Base-by-base conservation (phyloP, 768 basidiomycete genomes). In the Termitomyces sp. region DNA sequence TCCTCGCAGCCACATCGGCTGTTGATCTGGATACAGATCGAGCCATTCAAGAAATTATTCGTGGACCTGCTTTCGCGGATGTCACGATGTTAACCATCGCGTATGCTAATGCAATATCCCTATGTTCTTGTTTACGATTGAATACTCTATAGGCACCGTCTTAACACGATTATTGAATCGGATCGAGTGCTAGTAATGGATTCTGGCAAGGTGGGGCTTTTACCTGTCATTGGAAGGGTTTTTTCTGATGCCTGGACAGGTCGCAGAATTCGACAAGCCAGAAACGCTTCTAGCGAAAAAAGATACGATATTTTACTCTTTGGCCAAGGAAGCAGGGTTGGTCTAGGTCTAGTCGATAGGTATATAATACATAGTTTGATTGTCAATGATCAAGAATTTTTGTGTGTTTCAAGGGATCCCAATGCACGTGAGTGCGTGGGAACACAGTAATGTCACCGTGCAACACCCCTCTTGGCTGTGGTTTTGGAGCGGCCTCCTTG, bases 11-110 rank as follows among this genome's bases (percentile, higher is more conserved):
- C 3, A 95, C 93, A 5, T 91, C 88, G 40, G 92, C 93, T 20
- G 92, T 95, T 52, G 94, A 95, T 71, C 75, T 95, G 36, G 92
- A 95, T 68, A 95, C 93, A 9, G 94, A 96, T 69, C 82, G 82
- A 58, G 89, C 89, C 32, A 91, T 95, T 62, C 94, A 97, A 75
- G 85, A 87, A 12, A 93, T 94, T 62, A 89, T 96, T 49, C 82
- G 85, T 30, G 91, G 93, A 7, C 81, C 87, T 4, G 82, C 88
- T 33, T 96, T 95, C 68, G 73, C 79, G 3, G 74, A 88, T 59
- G 86, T 89, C 14, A 95, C 93, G 12, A 93, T 94, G 58, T 72
- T 96, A 55, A 94, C 91, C 14, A 93, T 94, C 66, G 92, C 91
- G 85, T 91, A 74, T 66, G 84, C 79, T 54, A 7, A 23, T 43